Conservation (phyloP, 2,329 filamentous ascomycete species). For the Pseudocercospora vitis region DNA sequence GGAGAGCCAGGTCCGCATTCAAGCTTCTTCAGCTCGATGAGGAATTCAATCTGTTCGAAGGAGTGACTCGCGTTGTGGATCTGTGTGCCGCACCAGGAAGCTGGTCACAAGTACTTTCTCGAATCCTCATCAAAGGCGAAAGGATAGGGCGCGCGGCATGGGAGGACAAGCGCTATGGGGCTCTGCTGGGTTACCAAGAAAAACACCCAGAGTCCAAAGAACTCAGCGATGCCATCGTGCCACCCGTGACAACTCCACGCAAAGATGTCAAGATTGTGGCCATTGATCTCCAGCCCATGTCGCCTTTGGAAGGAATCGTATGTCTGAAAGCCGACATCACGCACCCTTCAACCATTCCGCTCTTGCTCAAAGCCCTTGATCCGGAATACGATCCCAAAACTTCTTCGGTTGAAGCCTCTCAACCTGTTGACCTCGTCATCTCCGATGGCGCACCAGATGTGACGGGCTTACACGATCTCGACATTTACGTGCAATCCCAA, state of each 20-base stretch:
- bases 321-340: constrained; percentile 95
- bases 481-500: constrained; percentile 97
- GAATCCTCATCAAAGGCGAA: constrained; percentile 90
- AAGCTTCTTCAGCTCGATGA: constrained; percentile 94
- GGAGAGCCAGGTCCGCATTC: constrained; percentile 93
- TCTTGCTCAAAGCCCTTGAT: constrained; percentile 82
- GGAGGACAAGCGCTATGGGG: constrained; percentile 74
- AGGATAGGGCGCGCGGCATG: constrained; percentile 82
- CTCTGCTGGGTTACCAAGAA: constrained; percentile 26
- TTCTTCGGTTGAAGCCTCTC: constrained; percentile 53
- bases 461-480: constrained; percentile 91
- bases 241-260: constrained; percentile 22
- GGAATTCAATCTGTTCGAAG: constrained; percentile 92
- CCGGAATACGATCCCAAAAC: constrained; percentile 52
- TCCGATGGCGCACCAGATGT: constrained; percentile 96
- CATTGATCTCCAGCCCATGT: constrained; percentile 95
- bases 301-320: constrained; percentile 85
- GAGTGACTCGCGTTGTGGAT: constrained; percentile 90
- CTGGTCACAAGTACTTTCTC: constrained; percentile 95
- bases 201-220: background rate
- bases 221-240: background rate
- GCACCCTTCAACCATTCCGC: constrained; percentile 89
- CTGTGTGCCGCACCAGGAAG: constrained; percentile 93
- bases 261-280: constrained; percentile 84
- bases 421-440: constrained; percentile 88